Percentiles rank a stretch among this genome's conserved stretches.
phyloP scores from a whole-genome alignment of 306 rosid species.

The Erythrophleum fordii region DNA sequence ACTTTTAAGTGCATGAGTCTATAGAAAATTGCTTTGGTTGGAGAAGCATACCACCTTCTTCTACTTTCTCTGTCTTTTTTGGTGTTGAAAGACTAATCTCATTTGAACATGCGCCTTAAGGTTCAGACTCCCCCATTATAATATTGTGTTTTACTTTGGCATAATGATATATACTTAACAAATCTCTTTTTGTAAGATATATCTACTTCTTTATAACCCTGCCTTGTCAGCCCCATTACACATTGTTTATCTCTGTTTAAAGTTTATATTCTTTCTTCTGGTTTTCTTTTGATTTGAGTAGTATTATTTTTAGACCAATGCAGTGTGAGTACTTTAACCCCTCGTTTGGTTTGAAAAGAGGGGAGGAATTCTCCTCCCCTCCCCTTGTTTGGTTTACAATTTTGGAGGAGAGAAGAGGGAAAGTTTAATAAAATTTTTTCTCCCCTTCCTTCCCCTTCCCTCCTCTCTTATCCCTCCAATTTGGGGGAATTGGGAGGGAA shows the following conservation, averaged over 20 bases:
- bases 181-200: constrained; percentile 32
- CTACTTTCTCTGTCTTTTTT: constrained; percentile 29
- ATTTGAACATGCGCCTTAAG: constrained; percentile 50
- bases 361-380: too few species aligned
- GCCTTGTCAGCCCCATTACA: constrained; percentile 36
- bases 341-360: too few species aligned
- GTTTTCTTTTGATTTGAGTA: background rate
- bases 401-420: too few species aligned
- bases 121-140: constrained; percentile 26
- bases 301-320: constrained; percentile 19
- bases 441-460: too few species aligned
- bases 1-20: too few species aligned
- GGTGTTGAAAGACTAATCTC: constrained; percentile 32
- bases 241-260: constrained; percentile 25
- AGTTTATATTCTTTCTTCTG: constrained; percentile 11
- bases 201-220: constrained; percentile 14
- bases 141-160: constrained; percentile 5
- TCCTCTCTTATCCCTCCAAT: too few species aligned
- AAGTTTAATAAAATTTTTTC: too few species aligned
- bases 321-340: constrained; percentile 19
- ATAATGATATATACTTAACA: constrained; percentile 3
- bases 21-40: constrained; percentile 15
- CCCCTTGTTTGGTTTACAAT: too few species aligned
- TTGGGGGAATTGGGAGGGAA: too few species aligned
- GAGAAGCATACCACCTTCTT: background rate